phyloP scores from a whole-genome alignment of 441 rosid genomes.

The Adansonia rubrostipa region DNA sequence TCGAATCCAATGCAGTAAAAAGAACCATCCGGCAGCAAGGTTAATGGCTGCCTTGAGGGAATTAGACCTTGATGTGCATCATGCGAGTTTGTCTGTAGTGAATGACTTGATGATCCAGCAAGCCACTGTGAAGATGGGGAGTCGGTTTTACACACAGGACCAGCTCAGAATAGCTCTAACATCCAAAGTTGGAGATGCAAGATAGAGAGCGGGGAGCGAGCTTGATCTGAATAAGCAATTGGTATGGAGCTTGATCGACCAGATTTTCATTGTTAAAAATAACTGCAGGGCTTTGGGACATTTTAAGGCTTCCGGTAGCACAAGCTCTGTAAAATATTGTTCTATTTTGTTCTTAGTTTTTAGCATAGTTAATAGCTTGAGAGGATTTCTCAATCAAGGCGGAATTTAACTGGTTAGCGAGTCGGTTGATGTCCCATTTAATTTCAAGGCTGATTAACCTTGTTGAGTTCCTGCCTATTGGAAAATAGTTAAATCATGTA shows the following conservation, averaged over 20 bases:
- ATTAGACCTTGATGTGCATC: slow-evolving; percentile 87
- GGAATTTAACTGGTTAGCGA: slow-evolving; percentile 32
- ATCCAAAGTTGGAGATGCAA: slow-evolving; percentile 61
- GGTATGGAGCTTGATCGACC: slow-evolving; percentile 29
- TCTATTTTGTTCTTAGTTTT: slow-evolving; percentile 33
- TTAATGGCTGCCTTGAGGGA: slow-evolving; percentile 88
- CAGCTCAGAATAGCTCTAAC: slow-evolving; percentile 76
- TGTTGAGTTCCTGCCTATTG: slow-evolving; percentile 30
- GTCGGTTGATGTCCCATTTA: slow-evolving; percentile 12
- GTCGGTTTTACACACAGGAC: slow-evolving; percentile 80
- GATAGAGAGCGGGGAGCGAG: slow-evolving; percentile 27
- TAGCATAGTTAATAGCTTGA: slow-evolving; percentile 34
- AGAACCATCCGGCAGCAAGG: slow-evolving; percentile 93
- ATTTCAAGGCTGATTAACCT: background rate
- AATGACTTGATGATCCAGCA: slow-evolving; percentile 98
- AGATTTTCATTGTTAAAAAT: slow-evolving; percentile 10
- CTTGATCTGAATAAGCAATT: slow-evolving; percentile 3
- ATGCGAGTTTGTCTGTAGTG: slow-evolving; percentile 90
- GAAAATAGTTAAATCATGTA: slow-evolving; percentile 31
- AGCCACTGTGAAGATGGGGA: slow-evolving; percentile 92
- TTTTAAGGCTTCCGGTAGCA: slow-evolving; percentile 49
- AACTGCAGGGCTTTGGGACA: slow-evolving; percentile 43
- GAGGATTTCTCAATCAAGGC: slow-evolving; percentile 26
- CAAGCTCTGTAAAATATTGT: slow-evolving; percentile 41
- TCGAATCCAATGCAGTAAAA: slow-evolving; percentile 77